Conservation (phyloP, 192 early-diverging fungal genomes). For the Rhizophagus prolifer region DNA sequence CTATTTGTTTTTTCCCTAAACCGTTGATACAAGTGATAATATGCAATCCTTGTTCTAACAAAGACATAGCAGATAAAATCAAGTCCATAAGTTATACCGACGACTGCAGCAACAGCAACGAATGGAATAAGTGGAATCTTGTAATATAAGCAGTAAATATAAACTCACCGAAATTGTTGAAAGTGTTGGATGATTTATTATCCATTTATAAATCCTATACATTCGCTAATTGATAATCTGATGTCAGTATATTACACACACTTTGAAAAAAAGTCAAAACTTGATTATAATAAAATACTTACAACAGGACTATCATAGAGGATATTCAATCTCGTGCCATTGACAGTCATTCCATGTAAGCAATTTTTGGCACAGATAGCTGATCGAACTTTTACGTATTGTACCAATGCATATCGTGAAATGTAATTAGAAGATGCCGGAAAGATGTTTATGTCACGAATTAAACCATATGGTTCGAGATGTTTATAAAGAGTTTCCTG, state of each 20-base stretch:
- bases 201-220: slow-evolving; percentile 62
- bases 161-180: slow-evolving; percentile 44
- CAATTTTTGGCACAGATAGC: slow-evolving; percentile 93
- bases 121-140: slow-evolving; percentile 64
- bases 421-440: slow-evolving; percentile 67
- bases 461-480: slow-evolving; percentile 78
- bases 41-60: slow-evolving; percentile 80
- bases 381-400: slow-evolving; percentile 71
- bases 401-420: slow-evolving; percentile 76
- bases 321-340: slow-evolving; percentile 61
- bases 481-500: slow-evolving; percentile 67
- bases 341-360: slow-evolving; percentile 75
- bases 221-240: slow-evolving; percentile 39
- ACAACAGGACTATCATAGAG: slow-evolving; percentile 60
- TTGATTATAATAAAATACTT: slow-evolving; percentile 18
- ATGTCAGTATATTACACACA: neutral
- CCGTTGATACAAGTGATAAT: slow-evolving; percentile 58
- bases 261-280: no score
- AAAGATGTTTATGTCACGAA: slow-evolving; percentile 71
- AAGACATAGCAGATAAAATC: slow-evolving; percentile 89
- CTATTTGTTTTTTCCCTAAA: slow-evolving; percentile 54
- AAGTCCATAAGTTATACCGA: slow-evolving; percentile 77
- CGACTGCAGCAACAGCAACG: slow-evolving; percentile 60
- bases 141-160: slow-evolving; percentile 33
- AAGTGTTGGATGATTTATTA: slow-evolving; percentile 61